phyloP scores from a whole-genome alignment of 495 filamentous ascomycete species.

The Penicillium egyptiacum region DNA sequence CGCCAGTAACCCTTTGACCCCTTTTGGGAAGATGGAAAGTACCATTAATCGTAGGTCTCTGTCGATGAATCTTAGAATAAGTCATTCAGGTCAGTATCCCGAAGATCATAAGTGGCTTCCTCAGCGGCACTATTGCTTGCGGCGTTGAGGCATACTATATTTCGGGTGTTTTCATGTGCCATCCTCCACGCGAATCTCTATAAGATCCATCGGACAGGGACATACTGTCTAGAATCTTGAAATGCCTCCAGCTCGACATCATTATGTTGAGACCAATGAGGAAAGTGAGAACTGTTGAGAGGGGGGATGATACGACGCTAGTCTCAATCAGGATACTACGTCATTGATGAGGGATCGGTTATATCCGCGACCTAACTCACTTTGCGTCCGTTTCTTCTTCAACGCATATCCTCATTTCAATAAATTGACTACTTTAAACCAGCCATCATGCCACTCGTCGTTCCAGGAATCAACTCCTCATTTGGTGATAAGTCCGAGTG shows the following conservation, averaged over 20 bases:
- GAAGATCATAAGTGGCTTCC: too few relatives aligned
- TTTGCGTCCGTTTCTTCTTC: background rate
- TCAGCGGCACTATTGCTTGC: too few relatives aligned
- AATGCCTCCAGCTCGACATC: background rate
- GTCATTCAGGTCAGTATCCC: too few relatives aligned
- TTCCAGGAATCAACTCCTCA: conserved; percentile 65
- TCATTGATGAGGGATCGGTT: conserved; percentile 1
- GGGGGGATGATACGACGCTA: background rate
- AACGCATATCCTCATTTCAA: background rate
- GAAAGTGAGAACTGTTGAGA: background rate
- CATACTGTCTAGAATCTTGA: background rate
- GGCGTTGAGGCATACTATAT: too few relatives aligned
- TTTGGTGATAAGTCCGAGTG: conserved; percentile 61
- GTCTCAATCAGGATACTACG: background rate
- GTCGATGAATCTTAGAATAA: too few relatives aligned
- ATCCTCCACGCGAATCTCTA: background rate
- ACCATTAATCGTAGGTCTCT: too few relatives aligned
- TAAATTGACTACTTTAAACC: background rate
- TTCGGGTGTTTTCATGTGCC: background rate
- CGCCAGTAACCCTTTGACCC: too few relatives aligned
- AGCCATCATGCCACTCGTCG: conserved; percentile 76
- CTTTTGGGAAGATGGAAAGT: too few relatives aligned
- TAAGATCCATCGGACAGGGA: background rate
- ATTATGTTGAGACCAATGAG: background rate
- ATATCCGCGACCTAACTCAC: background rate